Evolutionary conservation across 345 rosid species (phyloP), one percentile per base, ranked within the genome.

Genomic region (Lenwebbia sp.): DNA sequence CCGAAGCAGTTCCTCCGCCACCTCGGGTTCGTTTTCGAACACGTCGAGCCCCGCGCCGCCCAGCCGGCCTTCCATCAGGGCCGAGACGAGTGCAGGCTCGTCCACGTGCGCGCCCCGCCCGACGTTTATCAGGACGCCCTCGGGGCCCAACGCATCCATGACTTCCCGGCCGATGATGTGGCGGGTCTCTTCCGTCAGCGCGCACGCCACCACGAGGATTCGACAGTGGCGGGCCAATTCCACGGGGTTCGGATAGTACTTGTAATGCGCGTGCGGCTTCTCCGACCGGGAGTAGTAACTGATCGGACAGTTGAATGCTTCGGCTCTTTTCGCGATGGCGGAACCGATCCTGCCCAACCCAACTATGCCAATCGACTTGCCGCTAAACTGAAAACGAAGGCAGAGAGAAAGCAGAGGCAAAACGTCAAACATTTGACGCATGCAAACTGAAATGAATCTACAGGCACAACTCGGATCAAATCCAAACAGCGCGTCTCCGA

Each of bases 41-140:
- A 92, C 96, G 84, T 93, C 95, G 4, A 94, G 91, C 40, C 96
- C 94, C 1, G 94, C 96, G 30, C 96, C 93, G 28, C 91, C 92
- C 37, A 93, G 85, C 85, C 94, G 89, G 44, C 96, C 94, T 88
- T 94, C 93, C 2, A 90, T 88, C 88, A 94, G 84, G 51, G 98
- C 96, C 58, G 94, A 91, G 40, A 94, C 93, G 6, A 92, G 94
- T 88, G 91, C 93, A 1, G 89, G 91, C 85, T 95, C 94, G 87
- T 95, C 92, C 33, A 95, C 88, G 33, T 89, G 93, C 44, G 94
- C 90, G 50, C 94, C 98, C 50, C 93, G 83, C 21, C 93, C 95
- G 8, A 95, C 90, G 87, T 95, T 94, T 88, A 95, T 90, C 54
- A 95, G 91, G 83, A 95, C 83, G 15, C 97, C 96, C 26, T 89